Evolutionary conservation across 768 basidiomycete genomes (phyloP).

Genomic region (Pulveroboletus frians): DNA sequence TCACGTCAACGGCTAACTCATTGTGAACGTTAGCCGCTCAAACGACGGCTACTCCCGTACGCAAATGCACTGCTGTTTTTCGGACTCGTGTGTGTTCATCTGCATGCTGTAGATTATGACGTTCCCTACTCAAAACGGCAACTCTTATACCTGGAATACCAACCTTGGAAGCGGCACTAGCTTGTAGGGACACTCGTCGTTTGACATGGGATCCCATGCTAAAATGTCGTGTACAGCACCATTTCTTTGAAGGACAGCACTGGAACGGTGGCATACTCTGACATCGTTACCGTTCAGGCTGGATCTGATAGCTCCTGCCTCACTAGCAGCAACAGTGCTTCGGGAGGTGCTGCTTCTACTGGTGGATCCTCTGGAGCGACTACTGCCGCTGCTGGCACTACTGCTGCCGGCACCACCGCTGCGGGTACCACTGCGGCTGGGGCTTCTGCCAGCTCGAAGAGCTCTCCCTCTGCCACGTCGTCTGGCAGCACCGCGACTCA

Average conservation of each 20-base stretch:
- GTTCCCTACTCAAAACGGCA: constrained; percentile 44
- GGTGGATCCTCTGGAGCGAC: constrained; percentile 1
- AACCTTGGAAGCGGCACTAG: constrained; percentile 40
- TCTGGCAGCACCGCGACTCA: constrained; percentile 22
- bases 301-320: constrained; percentile 32
- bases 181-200: constrained; percentile 35
- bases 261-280: constrained; percentile 49
- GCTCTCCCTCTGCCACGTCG: constrained; percentile 17
- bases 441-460: background rate
- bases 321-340: constrained; percentile 9
- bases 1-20: background rate
- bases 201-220: background rate
- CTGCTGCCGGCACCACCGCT: background rate
- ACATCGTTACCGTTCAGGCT: constrained; percentile 40
- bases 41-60: constrained; percentile 45
- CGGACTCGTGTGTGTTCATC: background rate
- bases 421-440: background rate
- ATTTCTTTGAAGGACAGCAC: constrained; percentile 53
- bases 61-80: constrained; percentile 8
- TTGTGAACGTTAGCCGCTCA: constrained; percentile 44
- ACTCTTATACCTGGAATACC: constrained; percentile 49
- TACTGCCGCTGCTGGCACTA: background rate
- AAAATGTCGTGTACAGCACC: constrained; percentile 38
- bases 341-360: constrained; percentile 1
- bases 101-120: constrained; percentile 42